Conservation (phyloP, 805 yeast genomes). For the Debaryomyces tyrocola region DNA sequence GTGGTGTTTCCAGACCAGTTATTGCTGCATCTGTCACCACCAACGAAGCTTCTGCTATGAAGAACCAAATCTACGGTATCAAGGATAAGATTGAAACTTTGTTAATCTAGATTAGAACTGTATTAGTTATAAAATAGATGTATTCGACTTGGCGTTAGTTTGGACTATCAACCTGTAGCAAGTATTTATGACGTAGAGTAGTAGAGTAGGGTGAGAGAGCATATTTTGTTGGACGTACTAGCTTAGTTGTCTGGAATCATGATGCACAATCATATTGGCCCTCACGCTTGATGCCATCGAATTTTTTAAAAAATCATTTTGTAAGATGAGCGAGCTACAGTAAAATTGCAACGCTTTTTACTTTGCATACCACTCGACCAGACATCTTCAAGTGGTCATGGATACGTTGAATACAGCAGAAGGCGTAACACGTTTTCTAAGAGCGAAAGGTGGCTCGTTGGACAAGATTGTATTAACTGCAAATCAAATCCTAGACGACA, state of each 20-base stretch:
- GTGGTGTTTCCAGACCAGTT: conserved; percentile 99
- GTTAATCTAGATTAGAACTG: conserved; percentile 58
- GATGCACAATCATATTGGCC: background rate
- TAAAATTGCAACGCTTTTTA: background rate
- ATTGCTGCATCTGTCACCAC: conserved; percentile 98
- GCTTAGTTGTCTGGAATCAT: too few species aligned
- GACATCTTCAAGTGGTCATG: background rate
- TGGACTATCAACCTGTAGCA: too few species aligned
- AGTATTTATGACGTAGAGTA: too few species aligned
- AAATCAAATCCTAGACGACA: conserved; percentile 30
- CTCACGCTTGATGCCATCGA: background rate
- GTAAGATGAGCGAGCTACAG: background rate
- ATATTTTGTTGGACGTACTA: too few species aligned
- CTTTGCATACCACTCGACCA: background rate
- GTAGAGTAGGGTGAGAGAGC: too few species aligned
- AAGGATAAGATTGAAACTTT: conserved; percentile 99
- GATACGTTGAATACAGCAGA: conserved; percentile 32
- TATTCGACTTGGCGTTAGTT: background rate
- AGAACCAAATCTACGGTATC: conserved; percentile 94
- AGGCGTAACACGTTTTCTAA: conserved; percentile 53
- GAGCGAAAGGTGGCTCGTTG: conserved; percentile 51
- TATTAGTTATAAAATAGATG: background rate
- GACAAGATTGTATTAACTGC: conserved; percentile 41
- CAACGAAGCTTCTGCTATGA: conserved; percentile 96
- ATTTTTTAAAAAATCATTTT: background rate